Conservation (phyloP, 352 stramenopile species). For the Globisporangium perplexum region DNA sequence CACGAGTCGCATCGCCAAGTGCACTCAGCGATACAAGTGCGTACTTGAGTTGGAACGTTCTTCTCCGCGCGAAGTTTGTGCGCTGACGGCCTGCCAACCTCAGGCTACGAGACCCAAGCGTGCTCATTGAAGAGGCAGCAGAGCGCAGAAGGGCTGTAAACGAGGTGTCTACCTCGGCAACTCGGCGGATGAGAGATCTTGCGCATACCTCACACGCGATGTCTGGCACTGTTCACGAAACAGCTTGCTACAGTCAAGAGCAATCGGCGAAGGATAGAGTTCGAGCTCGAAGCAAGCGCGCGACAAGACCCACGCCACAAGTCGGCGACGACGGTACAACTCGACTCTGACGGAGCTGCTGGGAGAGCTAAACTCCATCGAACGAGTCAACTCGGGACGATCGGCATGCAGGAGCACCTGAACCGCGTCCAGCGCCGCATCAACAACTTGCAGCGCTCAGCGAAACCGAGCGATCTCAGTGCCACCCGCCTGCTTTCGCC, state of each 20-base stretch:
- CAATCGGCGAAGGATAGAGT: slow-evolving; percentile 3
- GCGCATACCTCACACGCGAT: background rate
- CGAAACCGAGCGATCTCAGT: background rate
- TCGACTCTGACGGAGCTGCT: background rate
- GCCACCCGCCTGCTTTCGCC: slow-evolving; percentile 6
- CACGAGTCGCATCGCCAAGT: background rate
- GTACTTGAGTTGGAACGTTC: background rate
- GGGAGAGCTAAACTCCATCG: background rate
- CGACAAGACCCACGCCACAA: background rate
- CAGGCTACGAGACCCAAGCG: slow-evolving; percentile 22
- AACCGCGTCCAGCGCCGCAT: slow-evolving; percentile 7
- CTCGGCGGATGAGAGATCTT: background rate
- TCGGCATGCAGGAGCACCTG: slow-evolving; percentile 10
- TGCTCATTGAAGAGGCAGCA: slow-evolving; percentile 24
- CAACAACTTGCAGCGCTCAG: slow-evolving; percentile 3
- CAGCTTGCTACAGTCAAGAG: slow-evolving; percentile 8
- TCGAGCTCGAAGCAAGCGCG: background rate
- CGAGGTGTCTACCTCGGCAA: slow-evolving; percentile 13
- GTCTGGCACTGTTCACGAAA: background rate
- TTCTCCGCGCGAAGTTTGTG: background rate
- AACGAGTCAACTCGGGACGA: slow-evolving; percentile 2
- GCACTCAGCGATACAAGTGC: slow-evolving; percentile 9
- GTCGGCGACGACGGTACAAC: background rate
- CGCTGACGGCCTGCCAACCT: background rate
- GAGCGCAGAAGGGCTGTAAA: slow-evolving; percentile 17